Evolutionary conservation across 805 yeast genomes (phyloP), one percentile per base, ranked within the genome.

Genomic region (Ogataea thermomethanolica): DNA sequence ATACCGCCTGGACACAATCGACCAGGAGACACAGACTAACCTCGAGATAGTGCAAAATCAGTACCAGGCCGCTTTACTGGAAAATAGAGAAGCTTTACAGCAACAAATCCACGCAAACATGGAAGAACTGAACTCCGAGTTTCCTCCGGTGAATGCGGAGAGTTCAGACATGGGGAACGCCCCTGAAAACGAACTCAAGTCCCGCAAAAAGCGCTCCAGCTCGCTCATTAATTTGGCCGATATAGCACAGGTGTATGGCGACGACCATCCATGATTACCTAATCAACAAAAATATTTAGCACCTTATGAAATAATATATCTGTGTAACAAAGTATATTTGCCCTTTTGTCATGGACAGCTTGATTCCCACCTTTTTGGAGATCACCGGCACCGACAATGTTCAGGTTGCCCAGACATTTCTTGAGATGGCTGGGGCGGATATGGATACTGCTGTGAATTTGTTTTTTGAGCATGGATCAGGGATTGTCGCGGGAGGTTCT

Each of bases 381-480:
- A 81, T 93, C 39, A 89, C 98, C 0, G 84, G 87, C 15, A 77
- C 78, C 2, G 71, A 78, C 2, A 91, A 84, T 56, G 71, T 75
- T 1, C 71, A 70, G 5, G 65, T 75, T 9, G 98, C 98, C 1
- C 66, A 71, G 38, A 87, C 82, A 50, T 93, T 82, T 56, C 61
- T 93, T 14, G 89, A 82, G 20, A 79, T 91, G 66, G 74, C 91
- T 4, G 89, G 82, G 35, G 78, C 79, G 33, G 78, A 87, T 58
- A 58, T 91, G 25, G 95, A 90, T 42, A 75, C 79, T 14, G 98
- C 99, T 0, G 85, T 93, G 7, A 78, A 88, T 10, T 67, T 93
- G 31, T 93, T 67, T 61, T 81, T 84, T 64, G 98, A 93, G 50
- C 74, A 73, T 49, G 81, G 81, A 21, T 48, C 64, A 7, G 62